Evolutionary conservation across 2,329 filamentous ascomycete genomes (phyloP).

Genomic region (Penicillium nordicum): DNA sequence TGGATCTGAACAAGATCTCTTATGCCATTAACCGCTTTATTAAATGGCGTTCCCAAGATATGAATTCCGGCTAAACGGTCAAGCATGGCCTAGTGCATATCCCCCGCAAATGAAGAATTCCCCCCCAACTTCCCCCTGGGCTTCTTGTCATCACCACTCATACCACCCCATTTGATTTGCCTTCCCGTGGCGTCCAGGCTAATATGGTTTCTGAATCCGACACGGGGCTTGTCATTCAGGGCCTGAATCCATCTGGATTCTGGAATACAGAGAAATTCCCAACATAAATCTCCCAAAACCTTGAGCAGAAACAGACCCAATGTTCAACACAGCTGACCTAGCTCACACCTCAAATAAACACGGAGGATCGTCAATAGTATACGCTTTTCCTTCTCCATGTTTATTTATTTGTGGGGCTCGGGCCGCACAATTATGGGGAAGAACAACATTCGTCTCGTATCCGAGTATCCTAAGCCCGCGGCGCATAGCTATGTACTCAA

Average conservation of each 20-base stretch:
- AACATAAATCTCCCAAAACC: neutral
- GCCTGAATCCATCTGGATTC: neutral
- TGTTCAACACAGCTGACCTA: neutral
- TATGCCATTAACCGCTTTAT: neutral
- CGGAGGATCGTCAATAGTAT: neutral
- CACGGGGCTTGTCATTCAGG: neutral
- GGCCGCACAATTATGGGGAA: slow-evolving; percentile 5
- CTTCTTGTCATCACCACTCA: slow-evolving; percentile 6
- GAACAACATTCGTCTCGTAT: neutral
- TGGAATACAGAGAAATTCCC: neutral
- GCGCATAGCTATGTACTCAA: neutral
- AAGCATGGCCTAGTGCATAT: neutral
- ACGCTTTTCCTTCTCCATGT: neutral
- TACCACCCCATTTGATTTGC: neutral
- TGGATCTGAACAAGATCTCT: neutral
- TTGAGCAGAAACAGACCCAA: neutral
- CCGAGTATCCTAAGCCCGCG: neutral
- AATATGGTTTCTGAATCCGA: slow-evolving; percentile 1
- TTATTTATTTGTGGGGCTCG: slow-evolving; percentile 9
- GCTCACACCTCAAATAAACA: neutral
- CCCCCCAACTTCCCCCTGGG: neutral
- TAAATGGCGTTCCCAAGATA: neutral
- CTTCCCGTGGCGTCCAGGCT: neutral
- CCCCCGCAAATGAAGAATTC: slow-evolving; percentile 4
- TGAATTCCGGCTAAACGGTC: slow-evolving; percentile 4